Conservation (phyloP, 176 grass and related monocot genomes). For the Bromus sterilis region DNA sequence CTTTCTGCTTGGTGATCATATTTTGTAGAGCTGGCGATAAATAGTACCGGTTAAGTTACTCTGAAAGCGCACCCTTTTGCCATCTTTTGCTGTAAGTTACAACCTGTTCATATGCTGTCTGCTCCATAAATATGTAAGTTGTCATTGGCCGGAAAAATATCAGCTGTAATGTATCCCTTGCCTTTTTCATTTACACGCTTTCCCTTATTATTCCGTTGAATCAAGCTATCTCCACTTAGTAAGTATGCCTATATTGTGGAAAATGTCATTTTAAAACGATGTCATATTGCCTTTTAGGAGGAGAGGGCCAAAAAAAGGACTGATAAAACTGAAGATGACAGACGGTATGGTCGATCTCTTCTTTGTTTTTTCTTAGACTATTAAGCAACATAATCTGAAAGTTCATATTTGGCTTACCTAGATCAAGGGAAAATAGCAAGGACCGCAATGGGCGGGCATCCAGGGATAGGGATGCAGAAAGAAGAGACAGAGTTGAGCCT, state of each 20-base stretch:
- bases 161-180: conserved; percentile 22
- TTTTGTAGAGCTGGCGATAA: conserved; percentile 48
- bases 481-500: conserved; percentile 46
- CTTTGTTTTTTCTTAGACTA: not conserved
- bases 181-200: not conserved
- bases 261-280: conserved; percentile 11
- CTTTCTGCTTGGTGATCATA: conserved; percentile 39
- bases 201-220: not conserved
- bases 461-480: conserved; percentile 57
- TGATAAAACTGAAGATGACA: conserved; percentile 50
- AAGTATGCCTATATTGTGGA: not conserved
- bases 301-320: conserved; percentile 66
- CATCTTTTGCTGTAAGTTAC: conserved; percentile 49
- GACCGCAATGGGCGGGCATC: conserved; percentile 52
- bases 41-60: conserved; percentile 45
- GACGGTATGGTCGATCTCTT: conserved; percentile 25
- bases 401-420: conserved; percentile 1
- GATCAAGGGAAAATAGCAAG: conserved; percentile 76
- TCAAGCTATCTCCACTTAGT: not conserved
- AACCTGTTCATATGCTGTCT: conserved; percentile 21
- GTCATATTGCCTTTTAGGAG: conserved; percentile 46
- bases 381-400: not conserved
- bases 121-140: conserved; percentile 38
- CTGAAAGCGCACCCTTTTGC: conserved; percentile 39
- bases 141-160: conserved; percentile 12